Evolutionary conservation across 2,329 filamentous ascomycete species (phyloP).

Genomic region (Rugonectria rugulosa): DNA sequence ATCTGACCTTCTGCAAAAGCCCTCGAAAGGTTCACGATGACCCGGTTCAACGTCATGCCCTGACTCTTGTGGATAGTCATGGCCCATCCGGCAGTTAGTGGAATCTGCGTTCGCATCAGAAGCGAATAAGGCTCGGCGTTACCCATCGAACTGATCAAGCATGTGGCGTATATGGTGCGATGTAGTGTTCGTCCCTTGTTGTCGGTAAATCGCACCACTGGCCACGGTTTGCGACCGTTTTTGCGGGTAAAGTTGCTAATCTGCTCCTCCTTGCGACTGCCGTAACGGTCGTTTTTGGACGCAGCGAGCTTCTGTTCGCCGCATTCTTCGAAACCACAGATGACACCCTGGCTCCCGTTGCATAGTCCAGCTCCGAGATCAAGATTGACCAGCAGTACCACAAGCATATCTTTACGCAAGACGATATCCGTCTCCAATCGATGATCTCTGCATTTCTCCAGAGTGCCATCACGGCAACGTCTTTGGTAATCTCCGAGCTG

Average conservation of each 20-base stretch:
- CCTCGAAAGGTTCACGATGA: constrained; percentile 59
- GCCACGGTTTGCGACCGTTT: constrained; percentile 22
- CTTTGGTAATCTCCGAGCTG: neutral
- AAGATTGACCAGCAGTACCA: constrained; percentile 38
- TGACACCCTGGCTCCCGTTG: constrained; percentile 39
- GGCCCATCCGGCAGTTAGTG: constrained; percentile 67
- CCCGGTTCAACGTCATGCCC: constrained; percentile 67
- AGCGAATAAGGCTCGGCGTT: constrained; percentile 54
- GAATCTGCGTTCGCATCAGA: constrained; percentile 66
- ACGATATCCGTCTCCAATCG: constrained; percentile 17
- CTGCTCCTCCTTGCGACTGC: constrained; percentile 9
- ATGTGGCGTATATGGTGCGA: constrained; percentile 62
- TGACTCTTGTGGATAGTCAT: constrained; percentile 70
- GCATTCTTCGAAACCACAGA: constrained; percentile 30
- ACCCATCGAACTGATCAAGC: constrained; percentile 56
- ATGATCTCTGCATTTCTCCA: constrained; percentile 18
- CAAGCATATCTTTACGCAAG: constrained; percentile 28
- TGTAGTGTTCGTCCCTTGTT: constrained; percentile 46
- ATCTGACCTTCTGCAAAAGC: constrained; percentile 66
- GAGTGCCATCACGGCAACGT: constrained; percentile 10
- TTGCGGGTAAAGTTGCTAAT: constrained; percentile 19
- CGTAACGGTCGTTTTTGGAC: neutral
- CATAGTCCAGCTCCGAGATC: constrained; percentile 11
- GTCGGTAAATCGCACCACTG: constrained; percentile 59
- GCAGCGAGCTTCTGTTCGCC: neutral